A percentile compares a stretch with the other conserved stretches of the same genome.
phyloP scores from a whole-genome alignment of 1,284 basidiomycete species.

The Filobasidium uniguttulatum region DNA sequence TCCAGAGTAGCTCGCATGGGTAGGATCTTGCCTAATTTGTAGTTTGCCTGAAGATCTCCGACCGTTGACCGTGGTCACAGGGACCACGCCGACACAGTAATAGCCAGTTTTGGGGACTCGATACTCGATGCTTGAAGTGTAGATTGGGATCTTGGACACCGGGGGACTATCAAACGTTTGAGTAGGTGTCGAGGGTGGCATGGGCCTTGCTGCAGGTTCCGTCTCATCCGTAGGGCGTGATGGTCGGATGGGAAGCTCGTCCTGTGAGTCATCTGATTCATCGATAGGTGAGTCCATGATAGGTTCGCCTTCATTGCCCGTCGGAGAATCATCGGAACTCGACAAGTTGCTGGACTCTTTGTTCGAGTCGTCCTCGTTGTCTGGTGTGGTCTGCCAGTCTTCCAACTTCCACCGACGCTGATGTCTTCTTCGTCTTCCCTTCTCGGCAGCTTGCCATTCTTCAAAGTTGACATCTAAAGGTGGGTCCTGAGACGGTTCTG shows the following conservation, averaged over 20 bases:
- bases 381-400: neutral
- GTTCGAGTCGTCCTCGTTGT: neutral
- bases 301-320: neutral
- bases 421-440: constrained; percentile 2
- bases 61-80: constrained; percentile 51
- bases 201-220: no score
- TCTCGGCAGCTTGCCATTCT: neutral
- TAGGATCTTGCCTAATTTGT: constrained; percentile 26
- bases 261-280: neutral
- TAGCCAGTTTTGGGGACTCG: constrained; percentile 77
- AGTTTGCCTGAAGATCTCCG: constrained; percentile 17
- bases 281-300: neutral
- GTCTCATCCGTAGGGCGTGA: neutral
- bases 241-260: neutral
- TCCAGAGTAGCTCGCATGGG: constrained; percentile 70
- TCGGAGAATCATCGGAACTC: no score
- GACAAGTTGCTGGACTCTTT: neutral
- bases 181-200: neutral
- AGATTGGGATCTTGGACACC: constrained; percentile 17
- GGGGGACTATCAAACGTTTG: neutral
- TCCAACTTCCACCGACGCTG: neutral
- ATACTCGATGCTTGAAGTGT: constrained; percentile 46
- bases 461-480: neutral
- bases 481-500: no score
- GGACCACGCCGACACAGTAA: constrained; percentile 84